phyloP scores from a whole-genome alignment of 306 rosid species.

The Prunus mume region DNA sequence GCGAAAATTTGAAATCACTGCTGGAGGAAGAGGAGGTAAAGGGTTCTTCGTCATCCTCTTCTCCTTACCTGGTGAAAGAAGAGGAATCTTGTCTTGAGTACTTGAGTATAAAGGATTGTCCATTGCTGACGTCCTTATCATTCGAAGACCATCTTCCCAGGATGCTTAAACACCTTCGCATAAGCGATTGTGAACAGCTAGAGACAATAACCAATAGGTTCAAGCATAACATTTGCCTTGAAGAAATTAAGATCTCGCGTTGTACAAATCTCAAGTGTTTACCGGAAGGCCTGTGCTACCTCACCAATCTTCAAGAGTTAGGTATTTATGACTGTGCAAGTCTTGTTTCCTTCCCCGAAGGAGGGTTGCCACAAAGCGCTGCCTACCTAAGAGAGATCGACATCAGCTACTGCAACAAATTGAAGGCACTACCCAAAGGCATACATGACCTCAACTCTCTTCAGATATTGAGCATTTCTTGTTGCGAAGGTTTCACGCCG shows the following conservation, averaged over 20 bases:
- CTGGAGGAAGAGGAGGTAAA: background rate
- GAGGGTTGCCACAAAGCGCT: background rate
- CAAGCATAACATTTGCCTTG: constrained; percentile 9
- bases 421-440: background rate
- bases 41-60: background rate
- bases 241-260: background rate
- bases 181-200: background rate
- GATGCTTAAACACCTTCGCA: background rate
- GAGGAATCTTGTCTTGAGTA: background rate
- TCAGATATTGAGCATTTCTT: background rate
- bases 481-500: background rate
- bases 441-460: constrained; percentile 12
- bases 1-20: constrained; percentile 6
- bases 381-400: background rate
- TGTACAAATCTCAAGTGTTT: background rate
- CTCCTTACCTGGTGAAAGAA: background rate
- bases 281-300: background rate
- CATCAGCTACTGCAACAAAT: background rate
- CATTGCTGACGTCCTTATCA: background rate
- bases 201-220: background rate
- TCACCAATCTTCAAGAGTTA: background rate
- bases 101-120: background rate
- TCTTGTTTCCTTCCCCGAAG: constrained; percentile 15
- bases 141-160: background rate
- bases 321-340: background rate